phyloP scores from a whole-genome alignment of 192 early-diverging fungal genomes.

The Coemansia aciculifera region DNA sequence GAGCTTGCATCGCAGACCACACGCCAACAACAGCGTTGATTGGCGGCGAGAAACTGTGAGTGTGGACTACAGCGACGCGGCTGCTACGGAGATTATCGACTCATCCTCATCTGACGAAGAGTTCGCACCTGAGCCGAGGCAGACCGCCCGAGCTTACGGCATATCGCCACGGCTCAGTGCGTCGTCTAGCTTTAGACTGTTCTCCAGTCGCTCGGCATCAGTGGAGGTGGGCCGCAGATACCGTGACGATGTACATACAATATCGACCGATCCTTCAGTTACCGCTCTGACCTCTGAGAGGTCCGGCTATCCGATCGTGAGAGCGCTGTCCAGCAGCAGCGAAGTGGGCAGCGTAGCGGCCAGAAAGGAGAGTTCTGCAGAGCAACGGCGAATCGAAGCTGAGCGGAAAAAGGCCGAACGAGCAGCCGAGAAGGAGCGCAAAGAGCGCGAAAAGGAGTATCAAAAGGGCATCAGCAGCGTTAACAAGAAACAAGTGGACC shows the following conservation, averaged over 20 bases:
- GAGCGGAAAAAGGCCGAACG: constrained; percentile 9
- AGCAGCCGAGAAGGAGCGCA: constrained; percentile 2
- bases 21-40: background rate
- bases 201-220: constrained; percentile 5
- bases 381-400: background rate
- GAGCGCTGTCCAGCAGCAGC: background rate
- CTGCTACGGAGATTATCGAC: constrained; percentile 29
- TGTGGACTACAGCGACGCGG: constrained; percentile 17
- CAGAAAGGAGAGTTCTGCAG: background rate
- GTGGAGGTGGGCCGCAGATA: background rate
- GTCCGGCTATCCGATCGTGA: background rate
- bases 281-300: constrained; percentile 1
- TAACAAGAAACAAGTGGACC: constrained; percentile 25
- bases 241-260: background rate
- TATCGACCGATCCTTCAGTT: background rate
- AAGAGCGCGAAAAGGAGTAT: constrained; percentile 2
- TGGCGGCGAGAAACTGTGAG: background rate
- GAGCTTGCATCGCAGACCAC: background rate
- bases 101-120: constrained; percentile 18
- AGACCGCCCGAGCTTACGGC: background rate
- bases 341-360: background rate
- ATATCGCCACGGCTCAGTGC: background rate
- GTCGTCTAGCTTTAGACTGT: background rate
- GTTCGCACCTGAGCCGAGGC: background rate
- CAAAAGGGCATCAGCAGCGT: background rate